Evolutionary conservation across 148 eudicot genomes (phyloP), one percentile per base, ranked within the genome.

Genomic region (Silene uniflora): DNA sequence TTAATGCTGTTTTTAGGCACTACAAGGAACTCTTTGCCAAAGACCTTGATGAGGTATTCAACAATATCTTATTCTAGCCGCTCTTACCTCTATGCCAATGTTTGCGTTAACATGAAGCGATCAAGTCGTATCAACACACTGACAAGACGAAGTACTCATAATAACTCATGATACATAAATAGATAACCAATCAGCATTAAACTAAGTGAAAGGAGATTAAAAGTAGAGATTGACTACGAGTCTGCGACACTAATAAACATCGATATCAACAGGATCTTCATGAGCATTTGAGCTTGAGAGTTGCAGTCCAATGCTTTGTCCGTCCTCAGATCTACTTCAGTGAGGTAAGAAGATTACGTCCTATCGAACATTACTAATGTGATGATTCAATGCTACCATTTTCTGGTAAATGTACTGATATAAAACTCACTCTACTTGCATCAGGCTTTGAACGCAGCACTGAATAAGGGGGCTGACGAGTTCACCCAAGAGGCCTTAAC

Each of bases 11-110:
- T 5, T 87, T 63, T 79, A 77, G 76, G 52, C 89, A 89, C 68
- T 93, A 88, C 88, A 91, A 89, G 79, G 98, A 88, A 67, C 75
- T 89, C n/a, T 81, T 76, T 55, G 89, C 85, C 72, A 88, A 84
- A 68, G 63, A 61, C 73, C 71, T 89, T 12, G 81, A 79, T 62
- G 89, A 86, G 90, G 97, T 92, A 87, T 17, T 7, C 7, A 21
- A 27, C 16, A 6, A n/a, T 3, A 5, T 8, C 21, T 18, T 32
- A 32, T n/a, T 27, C n/a, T 13, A 39, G 9, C 7, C 10, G 9
- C 0, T 6, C 44, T 39, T 7, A 39, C 9, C 44, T 6, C 44
- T 67, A 16, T 24, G 7, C 49, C 10, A 16, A 67, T n/a, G 5
- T 32, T 17, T 16, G 44, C 7, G n/a, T 16, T 11, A n/a, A 47